A percentile compares a stretch with the other conserved stretches of the same genome.
Conservation (phyloP, 2,329 filamentous ascomycete species). For the Fusarium keratoplasticum region DNA sequence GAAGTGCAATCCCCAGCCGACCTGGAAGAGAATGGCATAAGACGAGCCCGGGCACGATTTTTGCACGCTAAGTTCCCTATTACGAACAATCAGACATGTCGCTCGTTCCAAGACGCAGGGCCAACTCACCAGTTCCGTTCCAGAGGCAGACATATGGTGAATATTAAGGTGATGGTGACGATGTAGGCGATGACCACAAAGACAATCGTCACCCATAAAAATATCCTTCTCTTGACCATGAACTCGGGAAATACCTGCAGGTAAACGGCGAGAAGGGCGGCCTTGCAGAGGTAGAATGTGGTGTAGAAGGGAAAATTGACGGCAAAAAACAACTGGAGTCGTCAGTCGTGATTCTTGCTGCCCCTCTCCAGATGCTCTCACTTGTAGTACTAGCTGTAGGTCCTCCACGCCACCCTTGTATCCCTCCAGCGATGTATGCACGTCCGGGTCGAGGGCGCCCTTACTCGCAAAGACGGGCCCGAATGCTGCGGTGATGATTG, state of each 20-base stretch:
- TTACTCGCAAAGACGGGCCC: slow-evolving; percentile 6
- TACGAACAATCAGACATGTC: not conserved
- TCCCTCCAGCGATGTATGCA: slow-evolving; percentile 3
- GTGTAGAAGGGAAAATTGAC: slow-evolving; percentile 34
- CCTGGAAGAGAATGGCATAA: slow-evolving; percentile 11
- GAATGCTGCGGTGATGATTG: slow-evolving; percentile 12
- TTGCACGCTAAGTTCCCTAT: not conserved
- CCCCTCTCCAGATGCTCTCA: not conserved
- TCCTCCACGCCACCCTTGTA: slow-evolving; percentile 7
- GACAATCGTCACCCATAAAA: slow-evolving; percentile 23
- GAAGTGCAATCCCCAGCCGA: slow-evolving; percentile 29
- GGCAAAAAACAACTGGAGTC: slow-evolving; percentile 17
- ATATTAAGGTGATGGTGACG: not conserved
- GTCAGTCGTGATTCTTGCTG: not conserved
- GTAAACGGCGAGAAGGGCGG: slow-evolving; percentile 30
- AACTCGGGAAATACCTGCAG: slow-evolving; percentile 21
- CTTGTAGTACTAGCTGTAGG: slow-evolving; percentile 12
- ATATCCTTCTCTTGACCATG: slow-evolving; percentile 26
- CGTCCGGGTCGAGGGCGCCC: slow-evolving; percentile 22
- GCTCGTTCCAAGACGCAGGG: not conserved
- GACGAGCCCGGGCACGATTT: not conserved
- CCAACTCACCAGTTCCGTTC: slow-evolving; percentile 13
- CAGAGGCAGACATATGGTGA: slow-evolving; percentile 11
- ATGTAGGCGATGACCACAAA: not conserved
- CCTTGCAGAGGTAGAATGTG: slow-evolving; percentile 38